Evolutionary conservation across 441 rosid genomes (phyloP).

Genomic region (Euphorbia schlechtendalii): DNA sequence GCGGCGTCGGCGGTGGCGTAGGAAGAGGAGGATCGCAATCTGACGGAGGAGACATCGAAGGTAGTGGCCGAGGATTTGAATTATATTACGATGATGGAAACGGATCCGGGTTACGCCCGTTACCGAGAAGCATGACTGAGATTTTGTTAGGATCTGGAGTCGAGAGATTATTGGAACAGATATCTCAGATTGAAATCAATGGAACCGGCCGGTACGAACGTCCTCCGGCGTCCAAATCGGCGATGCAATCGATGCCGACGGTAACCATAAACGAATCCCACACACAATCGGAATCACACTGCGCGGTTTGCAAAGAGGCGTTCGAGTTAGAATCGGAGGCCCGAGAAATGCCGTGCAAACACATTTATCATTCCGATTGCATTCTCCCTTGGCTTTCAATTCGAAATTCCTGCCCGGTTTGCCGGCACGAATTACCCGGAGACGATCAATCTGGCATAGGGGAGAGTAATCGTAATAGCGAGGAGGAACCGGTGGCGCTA

Average conservation of each 20-base stretch:
- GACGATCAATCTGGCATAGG: constrained; percentile 42
- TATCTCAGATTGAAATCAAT: constrained; percentile 66
- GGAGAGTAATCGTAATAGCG: constrained; percentile 38
- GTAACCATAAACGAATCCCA: constrained; percentile 41
- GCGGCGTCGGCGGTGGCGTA: constrained; percentile 11
- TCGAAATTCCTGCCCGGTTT: too few species aligned
- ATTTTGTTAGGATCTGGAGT: constrained; percentile 77
- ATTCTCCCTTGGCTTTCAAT: too few species aligned
- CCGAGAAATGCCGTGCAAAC: constrained; percentile 85
- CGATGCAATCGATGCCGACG: constrained; percentile 68
- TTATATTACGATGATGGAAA: constrained; percentile 80
- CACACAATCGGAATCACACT: constrained; percentile 46
- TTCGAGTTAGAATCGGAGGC: constrained; percentile 59
- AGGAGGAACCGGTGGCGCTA: constrained; percentile 54
- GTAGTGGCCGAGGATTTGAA: constrained; percentile 45
- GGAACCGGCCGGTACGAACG: constrained; percentile 50
- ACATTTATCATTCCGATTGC: too few species aligned
- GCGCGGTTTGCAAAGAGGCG: constrained; percentile 82
- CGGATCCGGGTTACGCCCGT: constrained; percentile 65
- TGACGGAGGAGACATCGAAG: constrained; percentile 21
- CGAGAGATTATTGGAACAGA: constrained; percentile 62
- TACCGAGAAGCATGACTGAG: constrained; percentile 67
- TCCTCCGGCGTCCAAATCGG: constrained; percentile 74
- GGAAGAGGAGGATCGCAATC: constrained; percentile 9
- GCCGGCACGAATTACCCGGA: constrained; percentile 64